Percentiles rank a stretch among this genome's conserved stretches.
Evolutionary conservation across 495 filamentous ascomycete genomes (phyloP).

Genomic region (Lasiosphaeriaceae sp.): DNA sequence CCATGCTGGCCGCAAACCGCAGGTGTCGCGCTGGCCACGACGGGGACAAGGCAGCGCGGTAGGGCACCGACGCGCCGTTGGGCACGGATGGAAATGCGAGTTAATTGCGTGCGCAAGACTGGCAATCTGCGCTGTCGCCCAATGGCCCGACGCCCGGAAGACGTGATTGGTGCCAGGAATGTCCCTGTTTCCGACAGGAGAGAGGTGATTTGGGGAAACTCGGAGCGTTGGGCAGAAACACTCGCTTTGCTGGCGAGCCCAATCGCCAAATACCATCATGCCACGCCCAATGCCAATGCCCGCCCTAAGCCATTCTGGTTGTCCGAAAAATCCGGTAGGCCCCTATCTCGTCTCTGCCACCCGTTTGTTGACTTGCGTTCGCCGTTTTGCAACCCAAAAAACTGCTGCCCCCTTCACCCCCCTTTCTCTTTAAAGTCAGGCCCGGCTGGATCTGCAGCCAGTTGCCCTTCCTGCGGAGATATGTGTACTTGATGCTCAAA

Average conservation of each 20-base stretch:
- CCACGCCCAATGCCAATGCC: not conserved
- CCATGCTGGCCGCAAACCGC: slow-evolving; percentile 9
- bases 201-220: slow-evolving; percentile 15
- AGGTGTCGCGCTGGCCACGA: slow-evolving; percentile 9
- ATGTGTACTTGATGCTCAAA: not conserved
- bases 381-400: not conserved
- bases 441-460: not conserved
- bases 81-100: slow-evolving; percentile 16
- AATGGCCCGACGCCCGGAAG: slow-evolving; percentile 10
- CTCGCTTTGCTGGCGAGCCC: slow-evolving; percentile 5
- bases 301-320: not conserved
- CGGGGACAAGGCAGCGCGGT: slow-evolving; percentile 1
- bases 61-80: slow-evolving; percentile 31
- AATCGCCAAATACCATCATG: not conserved
- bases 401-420: not conserved
- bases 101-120: slow-evolving; percentile 4
- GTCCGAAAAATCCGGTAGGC: not conserved
- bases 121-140: slow-evolving; percentile 22
- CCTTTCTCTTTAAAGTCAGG: not conserved
- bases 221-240: slow-evolving; percentile 7
- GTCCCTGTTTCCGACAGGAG: slow-evolving; percentile 8
- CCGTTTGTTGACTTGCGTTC: not conserved
- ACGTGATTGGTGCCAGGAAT: slow-evolving; percentile 27
- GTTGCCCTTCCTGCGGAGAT: not conserved
- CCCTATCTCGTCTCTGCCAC: not conserved